Percentiles rank a stretch among this genome's conserved stretches.
Conservation (phyloP, 768 basidiomycete species). For the Tephrocybe rancida region DNA sequence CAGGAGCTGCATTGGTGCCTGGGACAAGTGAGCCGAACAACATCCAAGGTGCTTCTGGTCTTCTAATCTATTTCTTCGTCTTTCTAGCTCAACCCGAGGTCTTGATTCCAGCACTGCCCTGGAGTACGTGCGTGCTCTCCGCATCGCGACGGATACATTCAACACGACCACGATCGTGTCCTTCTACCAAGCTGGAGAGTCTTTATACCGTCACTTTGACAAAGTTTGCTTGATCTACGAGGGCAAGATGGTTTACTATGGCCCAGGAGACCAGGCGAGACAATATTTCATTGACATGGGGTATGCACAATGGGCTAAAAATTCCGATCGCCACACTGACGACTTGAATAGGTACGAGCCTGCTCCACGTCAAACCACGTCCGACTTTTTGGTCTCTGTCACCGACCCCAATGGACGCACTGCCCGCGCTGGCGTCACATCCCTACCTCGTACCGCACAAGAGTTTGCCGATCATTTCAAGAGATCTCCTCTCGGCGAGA, state of each 20-base stretch:
- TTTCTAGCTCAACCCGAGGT: conserved; percentile 60
- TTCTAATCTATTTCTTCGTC: not conserved
- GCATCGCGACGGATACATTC: conserved; percentile 61
- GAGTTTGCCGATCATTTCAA: conserved; percentile 58
- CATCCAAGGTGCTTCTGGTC: not conserved
- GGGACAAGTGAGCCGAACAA: conserved; percentile 21
- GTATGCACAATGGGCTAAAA: conserved; percentile 14
- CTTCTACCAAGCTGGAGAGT: conserved; percentile 83
- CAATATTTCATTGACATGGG: conserved; percentile 73
- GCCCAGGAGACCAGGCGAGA: conserved; percentile 62
- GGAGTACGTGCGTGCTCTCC: conserved; percentile 69
- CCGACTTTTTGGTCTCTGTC: conserved; percentile 64
- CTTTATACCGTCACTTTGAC: conserved; percentile 67
- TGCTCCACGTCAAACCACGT: conserved; percentile 63
- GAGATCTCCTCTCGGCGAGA: conserved; percentile 37
- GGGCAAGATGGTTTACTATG: conserved; percentile 75
- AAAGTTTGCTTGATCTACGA: conserved; percentile 81
- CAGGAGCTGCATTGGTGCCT: conserved; percentile 52
- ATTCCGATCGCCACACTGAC: not conserved
- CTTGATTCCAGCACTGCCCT: conserved; percentile 72
- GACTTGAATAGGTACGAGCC: conserved; percentile 46
- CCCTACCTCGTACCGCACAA: conserved; percentile 52
- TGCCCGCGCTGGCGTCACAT: conserved; percentile 40
- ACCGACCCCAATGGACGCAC: conserved; percentile 67
- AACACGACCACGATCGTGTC: conserved; percentile 68